Base-by-base conservation (phyloP, 441 rosid genomes). In the Eruca vesicaria region DNA sequence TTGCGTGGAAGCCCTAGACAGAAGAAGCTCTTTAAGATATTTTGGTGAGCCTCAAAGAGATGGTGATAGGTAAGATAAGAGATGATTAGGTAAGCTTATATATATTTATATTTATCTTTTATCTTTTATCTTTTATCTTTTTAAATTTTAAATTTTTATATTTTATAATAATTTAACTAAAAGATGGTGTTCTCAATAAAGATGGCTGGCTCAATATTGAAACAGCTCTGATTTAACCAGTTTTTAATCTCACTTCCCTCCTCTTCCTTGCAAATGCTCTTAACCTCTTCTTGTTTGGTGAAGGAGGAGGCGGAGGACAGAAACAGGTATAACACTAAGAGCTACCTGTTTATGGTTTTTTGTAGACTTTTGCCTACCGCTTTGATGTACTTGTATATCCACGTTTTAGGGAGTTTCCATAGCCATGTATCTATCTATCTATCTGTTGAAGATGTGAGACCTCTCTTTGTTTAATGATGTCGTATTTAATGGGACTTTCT, bases 291-390 rank as follows among this genome's bases (percentile, higher is more conserved):
- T n/a, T 90, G 70, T 85, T 90, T 73, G 92, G 98, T 75, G 97
- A 5, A 26, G n/a, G n/a, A n/a, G n/a, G n/a, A n/a, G n/a, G n/a
- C n/a, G 28, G 97, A 62, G 98, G 98, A 73, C 97, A 94, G 81
- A 88, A 97, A 73, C 98, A 94, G 91, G 96, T 91, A n/a, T n/a
- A n/a, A 26, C 29, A 56, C 66, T 69, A 56, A 14, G 0, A 20
- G 8, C 4, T 52, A 2, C 2, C 28, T 23, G 62, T 41, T n/a
- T n/a, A n/a, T 63, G 35, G 1, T 20, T 15, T 6, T 33, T 53
- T 41, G 8, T 63, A 60, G 8, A 35, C 68, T 41, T 71, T 63
- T 61, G 60, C 14, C 20, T n/a, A 8, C 16, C 9, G 48, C 6
- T 28, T 62, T 69, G 6, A 78, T 31, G 70, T 64, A 63, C 75